Evolutionary conservation across 768 basidiomycete species (phyloP).

Genomic region (Kwoniella botswanensis): DNA sequence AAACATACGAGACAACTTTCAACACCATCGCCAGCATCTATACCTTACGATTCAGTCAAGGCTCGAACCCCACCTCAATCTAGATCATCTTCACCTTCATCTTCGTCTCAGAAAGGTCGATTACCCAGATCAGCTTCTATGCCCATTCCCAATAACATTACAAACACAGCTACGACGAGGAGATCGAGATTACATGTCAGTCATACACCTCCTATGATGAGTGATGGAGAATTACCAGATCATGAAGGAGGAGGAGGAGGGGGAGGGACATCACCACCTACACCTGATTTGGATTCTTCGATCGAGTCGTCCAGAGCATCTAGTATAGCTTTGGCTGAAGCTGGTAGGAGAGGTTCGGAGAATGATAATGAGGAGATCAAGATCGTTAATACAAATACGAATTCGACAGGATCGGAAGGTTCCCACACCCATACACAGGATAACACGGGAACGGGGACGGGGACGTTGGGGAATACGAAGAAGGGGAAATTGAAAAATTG

Average conservation of each 20-base stretch:
- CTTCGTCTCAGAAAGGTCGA: slow-evolving; percentile 1
- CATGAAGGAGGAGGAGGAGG: background rate
- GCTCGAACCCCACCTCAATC: slow-evolving; percentile 21
- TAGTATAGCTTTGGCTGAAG: background rate
- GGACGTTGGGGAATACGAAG: background rate
- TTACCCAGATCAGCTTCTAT: slow-evolving; percentile 19
- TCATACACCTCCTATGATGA: slow-evolving; percentile 15
- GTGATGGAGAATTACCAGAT: slow-evolving; percentile 7
- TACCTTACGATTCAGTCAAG: slow-evolving; percentile 1
- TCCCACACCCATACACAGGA: background rate
- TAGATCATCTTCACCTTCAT: slow-evolving; percentile 7
- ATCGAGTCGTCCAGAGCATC: background rate
- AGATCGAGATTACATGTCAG: slow-evolving; percentile 19
- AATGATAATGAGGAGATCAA: background rate
- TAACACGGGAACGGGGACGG: too few relatives aligned
- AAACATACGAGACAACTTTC: slow-evolving; percentile 2
- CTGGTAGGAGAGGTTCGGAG: background rate
- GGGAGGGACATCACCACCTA: background rate
- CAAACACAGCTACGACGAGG: background rate
- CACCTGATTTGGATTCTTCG: background rate
- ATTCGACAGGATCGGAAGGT: background rate
- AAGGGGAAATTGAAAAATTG: background rate
- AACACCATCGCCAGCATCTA: background rate
- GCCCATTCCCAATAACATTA: background rate
- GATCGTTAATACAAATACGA: background rate